Evolutionary conservation across 345 rosid species (phyloP), one percentile per base, ranked within the genome.

Genomic region (Arabis hirsuta): DNA sequence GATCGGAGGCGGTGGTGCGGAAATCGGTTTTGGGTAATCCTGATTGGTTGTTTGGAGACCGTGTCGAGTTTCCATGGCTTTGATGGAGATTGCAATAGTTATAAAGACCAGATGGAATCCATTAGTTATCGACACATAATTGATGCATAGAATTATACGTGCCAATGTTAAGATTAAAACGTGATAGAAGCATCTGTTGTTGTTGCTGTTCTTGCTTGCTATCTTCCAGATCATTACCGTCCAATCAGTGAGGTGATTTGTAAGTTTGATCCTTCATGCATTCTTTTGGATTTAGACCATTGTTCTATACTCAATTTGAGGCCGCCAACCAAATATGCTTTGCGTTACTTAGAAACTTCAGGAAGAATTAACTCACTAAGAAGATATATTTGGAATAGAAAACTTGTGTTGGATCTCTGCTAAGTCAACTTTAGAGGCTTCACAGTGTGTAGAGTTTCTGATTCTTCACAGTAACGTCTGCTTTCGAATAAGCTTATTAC

Each of bases 381-480:
- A 86, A 79, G 24, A 22, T 22, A 89, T 91, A 82, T 94, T 94
- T 83, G 98, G 97, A 69, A 68, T 85, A 29, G 86, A 85, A 69
- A 90, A 91, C 68, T 61, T 94, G 84, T 84, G 91, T 69, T 94
- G 98, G 98, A 89, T 94, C 44, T 89, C 98, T 19, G 84, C 96
- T 55, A 89, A 90, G 81, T 87, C 97, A 67, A 89, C 96, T 26
- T 66, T 89, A 77, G 96, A 94, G 73, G 96, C 98, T 81, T 94
- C 97, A 26, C 84, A 88, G 78, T 85, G 83, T 67, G 89, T 96
- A 9, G 97, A 94, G 58, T 79, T 81, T 81, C 79, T 94, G 79
- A 91, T 94, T 79, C 85, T 94, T 70, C 94, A 89, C 98, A 6
- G 98, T 97, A 73, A 94, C 90, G 98, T 87, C 98, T 51, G 92